Evolutionary conservation across 371 early-diverging fungal genomes (phyloP), one percentile per base, ranked within the genome.

Genomic region (Cokeromyces recurvatus): DNA sequence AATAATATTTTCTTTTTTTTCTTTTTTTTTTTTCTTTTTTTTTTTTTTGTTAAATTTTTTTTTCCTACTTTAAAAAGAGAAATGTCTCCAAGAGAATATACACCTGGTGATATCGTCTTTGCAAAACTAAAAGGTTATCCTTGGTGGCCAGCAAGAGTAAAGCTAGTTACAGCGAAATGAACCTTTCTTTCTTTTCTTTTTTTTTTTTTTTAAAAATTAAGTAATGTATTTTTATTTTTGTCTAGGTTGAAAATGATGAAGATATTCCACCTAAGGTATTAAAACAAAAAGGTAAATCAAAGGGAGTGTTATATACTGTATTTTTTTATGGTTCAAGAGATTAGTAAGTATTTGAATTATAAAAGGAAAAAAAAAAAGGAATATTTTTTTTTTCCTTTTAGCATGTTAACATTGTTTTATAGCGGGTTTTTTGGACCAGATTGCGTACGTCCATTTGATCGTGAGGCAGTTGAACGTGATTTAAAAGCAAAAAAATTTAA

Each of bases 131-230:
- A 79, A 53, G 83, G 83, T 5, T 85, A 74, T 56, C 85, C 85
- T 17, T 85, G 83, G 82, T 85, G 85, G 85, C 85, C 85, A 14
- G 78, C 79, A 40, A 69, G 77, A 54, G 85, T 82, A 76, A 71
- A 73, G 55, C 2, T 15, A 35, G 1, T 10, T 34, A 24, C 8
- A 25, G n/a, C 10, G 10, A n/a, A 5, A 7, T n/a, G 10, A 34
- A n/a, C n/a, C n/a, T n/a, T n/a, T n/a, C n/a, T n/a, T n/a, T n/a
- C n/a, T n/a, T n/a, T n/a, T n/a, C 14, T 38, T 20, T 48, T 32
- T 53, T 27, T 47, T 21, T 17, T 21, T 41, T 12, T n/a, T n/a
- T n/a, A n/a, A n/a, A n/a, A n/a, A n/a, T n/a, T n/a, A n/a, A n/a
- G n/a, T n/a, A n/a, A n/a, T n/a, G n/a, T n/a, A n/a, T n/a, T n/a